These are phyloP conservation scores for Diplodia intermedia DNA, from an alignment of 2,329 filamentous ascomycete genomes.

Conservation along the genomic window DNA sequence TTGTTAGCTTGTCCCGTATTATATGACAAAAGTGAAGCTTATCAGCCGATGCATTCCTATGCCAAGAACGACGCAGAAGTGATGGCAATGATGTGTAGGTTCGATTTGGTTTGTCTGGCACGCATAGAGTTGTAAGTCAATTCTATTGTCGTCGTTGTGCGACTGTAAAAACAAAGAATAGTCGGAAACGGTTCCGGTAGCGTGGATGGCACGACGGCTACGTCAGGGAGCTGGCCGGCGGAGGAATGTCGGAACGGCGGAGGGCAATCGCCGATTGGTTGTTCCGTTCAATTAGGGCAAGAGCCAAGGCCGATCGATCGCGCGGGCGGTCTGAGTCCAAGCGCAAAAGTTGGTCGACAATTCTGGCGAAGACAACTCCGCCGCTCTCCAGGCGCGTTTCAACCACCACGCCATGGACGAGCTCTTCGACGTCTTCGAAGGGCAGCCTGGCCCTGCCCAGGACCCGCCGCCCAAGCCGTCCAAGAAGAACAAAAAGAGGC, in stretches of 20 bases:
- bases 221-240: background rate
- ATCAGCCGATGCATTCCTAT: background rate
- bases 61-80: background rate
- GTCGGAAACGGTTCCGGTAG: background rate
- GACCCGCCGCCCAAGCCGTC: constrained; percentile 36
- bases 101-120: background rate
- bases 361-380: constrained; percentile 19
- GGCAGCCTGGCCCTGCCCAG: constrained; percentile 40
- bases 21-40: background rate
- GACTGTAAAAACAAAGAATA: background rate
- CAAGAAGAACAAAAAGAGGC: constrained; percentile 79
- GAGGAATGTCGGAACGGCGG: background rate
- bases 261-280: constrained; percentile 12
- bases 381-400: constrained; percentile 7
- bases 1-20: background rate
- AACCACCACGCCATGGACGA: constrained; percentile 48
- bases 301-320: constrained; percentile 4
- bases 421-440: constrained; percentile 55
- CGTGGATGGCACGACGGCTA: background rate
- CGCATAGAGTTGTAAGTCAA: background rate
- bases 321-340: constrained; percentile 19
- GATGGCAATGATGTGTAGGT: background rate
- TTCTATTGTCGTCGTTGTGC: background rate
- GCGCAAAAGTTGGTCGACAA: constrained; percentile 31
- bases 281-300: background rate